Conservation (phyloP, 768 basidiomycete genomes). For the Suillus decipiens region DNA sequence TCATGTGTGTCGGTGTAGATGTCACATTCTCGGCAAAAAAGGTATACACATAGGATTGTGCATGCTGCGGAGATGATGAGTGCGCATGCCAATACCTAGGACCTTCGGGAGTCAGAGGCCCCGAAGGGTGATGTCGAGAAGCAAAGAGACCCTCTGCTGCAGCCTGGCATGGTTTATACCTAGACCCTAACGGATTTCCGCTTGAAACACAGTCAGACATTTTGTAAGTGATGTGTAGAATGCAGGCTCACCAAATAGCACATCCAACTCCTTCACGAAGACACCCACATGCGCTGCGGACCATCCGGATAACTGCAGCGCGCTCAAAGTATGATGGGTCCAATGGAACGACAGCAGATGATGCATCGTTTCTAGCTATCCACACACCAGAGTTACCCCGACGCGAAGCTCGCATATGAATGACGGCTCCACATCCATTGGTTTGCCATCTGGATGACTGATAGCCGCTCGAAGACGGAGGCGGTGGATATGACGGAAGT, state of each 20-base stretch:
- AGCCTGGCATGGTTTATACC: slow-evolving; percentile 60
- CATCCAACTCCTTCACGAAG: slow-evolving; percentile 70
- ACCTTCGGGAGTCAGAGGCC: slow-evolving; percentile 41
- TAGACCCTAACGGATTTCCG: slow-evolving; percentile 65
- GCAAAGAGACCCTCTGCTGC: slow-evolving; percentile 49
- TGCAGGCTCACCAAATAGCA: slow-evolving; percentile 48
- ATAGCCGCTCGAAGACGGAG: slow-evolving; percentile 22
- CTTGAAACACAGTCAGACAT: slow-evolving; percentile 34
- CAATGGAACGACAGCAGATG: slow-evolving; percentile 54
- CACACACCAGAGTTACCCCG: slow-evolving; percentile 55
- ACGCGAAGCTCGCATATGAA: slow-evolving; percentile 58
- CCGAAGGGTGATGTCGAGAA: slow-evolving; percentile 21
- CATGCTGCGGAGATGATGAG: slow-evolving; percentile 17
- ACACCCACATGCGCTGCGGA: slow-evolving; percentile 63
- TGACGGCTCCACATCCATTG: slow-evolving; percentile 65
- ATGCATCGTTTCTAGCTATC: slow-evolving; percentile 56
- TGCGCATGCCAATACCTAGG: slow-evolving; percentile 42
- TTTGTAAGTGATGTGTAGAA: background rate
- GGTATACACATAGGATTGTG: slow-evolving; percentile 38
- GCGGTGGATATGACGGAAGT: slow-evolving; percentile 37
- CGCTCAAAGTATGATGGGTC: slow-evolving; percentile 61
- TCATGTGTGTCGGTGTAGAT: slow-evolving; percentile 15
- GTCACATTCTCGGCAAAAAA: slow-evolving; percentile 51
- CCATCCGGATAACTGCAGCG: slow-evolving; percentile 47
- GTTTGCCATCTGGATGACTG: slow-evolving; percentile 25